Conservation (phyloP, 2,329 filamentous ascomycete species). For the Phialemoniopsis sp. region DNA sequence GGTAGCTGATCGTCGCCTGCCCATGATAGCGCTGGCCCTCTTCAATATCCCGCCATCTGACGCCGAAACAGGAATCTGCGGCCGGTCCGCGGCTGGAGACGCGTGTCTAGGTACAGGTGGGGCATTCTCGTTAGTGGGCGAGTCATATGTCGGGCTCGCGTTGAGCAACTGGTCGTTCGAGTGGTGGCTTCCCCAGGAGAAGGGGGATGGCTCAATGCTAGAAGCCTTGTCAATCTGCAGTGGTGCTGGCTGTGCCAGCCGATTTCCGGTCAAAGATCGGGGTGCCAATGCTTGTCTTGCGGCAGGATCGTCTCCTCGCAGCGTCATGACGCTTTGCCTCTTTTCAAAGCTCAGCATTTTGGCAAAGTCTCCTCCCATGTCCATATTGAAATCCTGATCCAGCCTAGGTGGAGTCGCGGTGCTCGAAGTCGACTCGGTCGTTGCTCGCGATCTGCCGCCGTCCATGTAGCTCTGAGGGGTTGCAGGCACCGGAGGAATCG, state of each 20-base stretch:
- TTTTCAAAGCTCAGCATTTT: conserved; percentile 57
- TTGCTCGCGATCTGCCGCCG: conserved; percentile 40
- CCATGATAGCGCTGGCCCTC: conserved; percentile 20
- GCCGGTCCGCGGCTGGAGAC: conserved; percentile 19
- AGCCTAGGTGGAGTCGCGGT: conserved; percentile 48
- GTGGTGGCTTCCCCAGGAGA: conserved; percentile 47
- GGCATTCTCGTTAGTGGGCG: conserved; percentile 28
- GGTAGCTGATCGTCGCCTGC: conserved; percentile 18
- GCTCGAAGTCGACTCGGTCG: conserved; percentile 49
- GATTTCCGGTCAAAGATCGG: conserved; percentile 42
- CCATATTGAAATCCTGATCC: conserved; percentile 40
- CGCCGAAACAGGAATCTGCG: conserved; percentile 22
- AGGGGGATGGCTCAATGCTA: conserved; percentile 41
- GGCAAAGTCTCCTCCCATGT: conserved; percentile 54
- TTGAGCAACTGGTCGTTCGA: conserved; percentile 45
- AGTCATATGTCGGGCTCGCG: conserved; percentile 24
- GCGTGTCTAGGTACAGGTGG: conserved; percentile 34
- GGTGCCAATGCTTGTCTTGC: conserved; percentile 26
- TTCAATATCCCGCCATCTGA: conserved; percentile 24
- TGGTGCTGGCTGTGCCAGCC: conserved; percentile 39
- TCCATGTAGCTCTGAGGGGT: conserved; percentile 21
- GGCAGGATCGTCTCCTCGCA: conserved; percentile 31
- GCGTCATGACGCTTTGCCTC: conserved; percentile 43
- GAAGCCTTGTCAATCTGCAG: conserved; percentile 40
- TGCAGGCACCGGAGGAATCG: conserved; percentile 28